Base-by-base conservation (phyloP, 2,329 filamentous ascomycete genomes). In the Aschersonia sp. region DNA sequence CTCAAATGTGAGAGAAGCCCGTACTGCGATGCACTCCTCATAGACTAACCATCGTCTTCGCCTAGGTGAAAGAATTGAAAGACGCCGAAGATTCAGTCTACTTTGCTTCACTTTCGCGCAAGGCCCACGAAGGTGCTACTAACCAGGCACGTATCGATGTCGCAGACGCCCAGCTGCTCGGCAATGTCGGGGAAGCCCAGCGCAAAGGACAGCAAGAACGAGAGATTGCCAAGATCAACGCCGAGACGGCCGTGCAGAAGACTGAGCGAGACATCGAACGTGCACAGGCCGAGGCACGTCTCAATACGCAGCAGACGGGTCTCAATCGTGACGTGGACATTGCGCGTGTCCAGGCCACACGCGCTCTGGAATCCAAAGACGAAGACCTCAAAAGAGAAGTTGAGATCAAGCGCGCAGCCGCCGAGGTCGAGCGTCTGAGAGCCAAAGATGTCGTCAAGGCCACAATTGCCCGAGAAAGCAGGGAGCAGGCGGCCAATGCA, bases 161-260 rank as follows among this genome's bases (percentile, higher is more conserved):
- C 4, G 77, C 78, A 43, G 77, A 79, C 48, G 78, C 78, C 6
- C 75, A 78, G 55, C 70, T 78, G 56, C 72, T 73, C 45, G 84
- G 83, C 57, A 83, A 82, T 55, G 81, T 87, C 11, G 84, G 83
- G 49, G 86, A 92, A 63, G 81, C 86, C 30, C 73, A 87, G 61
- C 83, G 85, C 57, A 77, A 81, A 58, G 87, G 87, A 53, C 76
- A 85, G 57, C 84, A 88, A 52, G 87, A 92, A 61, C 84, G 88
- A 47, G 83, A 89, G 58, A 84, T 94, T 41, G 85, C 86, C 55
- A 90, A 88, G 69, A 94, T 94, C 66, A 79, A 89, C 62, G 86
- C 87, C 53, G 81, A 87, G 56, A 94, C 87, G 1, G 85, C 86
- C 1, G 84, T 92, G 1, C 76, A 86, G 51, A 87, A 90, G 68